Conservation (phyloP, 2,329 filamentous ascomycete species). For the Penicillium griseofulvum region DNA sequence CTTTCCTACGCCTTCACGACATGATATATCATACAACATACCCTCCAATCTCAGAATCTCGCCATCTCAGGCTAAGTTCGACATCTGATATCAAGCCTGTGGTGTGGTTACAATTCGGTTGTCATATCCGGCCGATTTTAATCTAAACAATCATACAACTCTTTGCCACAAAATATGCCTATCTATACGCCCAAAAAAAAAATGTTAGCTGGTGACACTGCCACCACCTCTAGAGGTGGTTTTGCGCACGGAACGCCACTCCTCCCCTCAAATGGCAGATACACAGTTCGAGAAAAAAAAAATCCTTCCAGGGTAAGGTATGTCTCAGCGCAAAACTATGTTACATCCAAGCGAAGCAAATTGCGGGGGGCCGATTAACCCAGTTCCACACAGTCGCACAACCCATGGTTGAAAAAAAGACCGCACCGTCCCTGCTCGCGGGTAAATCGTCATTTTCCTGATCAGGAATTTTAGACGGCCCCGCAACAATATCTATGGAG, state of each 20-base stretch:
- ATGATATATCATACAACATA: neutral
- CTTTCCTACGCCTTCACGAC: neutral
- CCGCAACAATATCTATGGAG: neutral
- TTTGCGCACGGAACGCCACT: conserved; percentile 1
- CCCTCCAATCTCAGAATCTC: neutral
- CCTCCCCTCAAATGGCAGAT: neutral
- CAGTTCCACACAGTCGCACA: neutral
- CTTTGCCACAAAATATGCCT: neutral
- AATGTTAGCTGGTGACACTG: neutral
- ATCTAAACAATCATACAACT: neutral
- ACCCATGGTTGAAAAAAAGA: conserved; percentile 5
- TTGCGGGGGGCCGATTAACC: conserved; percentile 12
- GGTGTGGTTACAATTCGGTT: neutral
- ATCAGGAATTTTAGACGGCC: neutral
- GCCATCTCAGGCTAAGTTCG: neutral
- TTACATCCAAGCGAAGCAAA: conserved; percentile 9
- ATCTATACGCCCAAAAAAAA: neutral
- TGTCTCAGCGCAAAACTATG: neutral
- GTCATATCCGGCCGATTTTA: neutral
- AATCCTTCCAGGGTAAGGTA: neutral
- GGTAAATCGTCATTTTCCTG: conserved; percentile 1
- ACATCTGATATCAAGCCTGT: neutral
- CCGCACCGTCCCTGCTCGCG: neutral
- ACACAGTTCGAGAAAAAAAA: neutral
- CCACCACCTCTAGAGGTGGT: neutral